Conservation (phyloP, 2,329 filamentous ascomycete species). For the Beauveria medogensis region DNA sequence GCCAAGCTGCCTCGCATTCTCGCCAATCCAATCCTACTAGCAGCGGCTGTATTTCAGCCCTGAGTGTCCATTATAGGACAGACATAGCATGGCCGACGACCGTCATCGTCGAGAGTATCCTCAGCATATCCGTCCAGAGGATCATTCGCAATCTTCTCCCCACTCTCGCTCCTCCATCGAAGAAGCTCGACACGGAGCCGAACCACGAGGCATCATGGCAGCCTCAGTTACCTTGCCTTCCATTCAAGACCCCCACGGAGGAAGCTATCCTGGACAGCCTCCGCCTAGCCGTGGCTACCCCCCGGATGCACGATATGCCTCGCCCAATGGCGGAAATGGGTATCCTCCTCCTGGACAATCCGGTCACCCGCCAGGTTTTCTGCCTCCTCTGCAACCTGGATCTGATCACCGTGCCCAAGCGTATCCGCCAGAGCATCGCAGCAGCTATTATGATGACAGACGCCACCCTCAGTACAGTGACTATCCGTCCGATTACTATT, state of each 20-base stretch:
- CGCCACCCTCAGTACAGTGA: constrained; percentile 27
- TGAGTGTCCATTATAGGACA: constrained; percentile 12
- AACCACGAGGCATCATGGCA: constrained; percentile 31
- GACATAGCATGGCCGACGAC: constrained; percentile 33
- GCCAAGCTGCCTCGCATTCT: background rate
- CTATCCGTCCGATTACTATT: constrained; percentile 28
- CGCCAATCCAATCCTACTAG: constrained; percentile 13
- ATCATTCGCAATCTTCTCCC: constrained; percentile 34
- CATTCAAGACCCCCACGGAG: constrained; percentile 37
- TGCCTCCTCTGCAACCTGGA: constrained; percentile 32
- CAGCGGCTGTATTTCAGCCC: constrained; percentile 17
- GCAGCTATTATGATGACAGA: constrained; percentile 28
- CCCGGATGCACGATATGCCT: constrained; percentile 32
- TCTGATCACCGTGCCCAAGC: constrained; percentile 25
- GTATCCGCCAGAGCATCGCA: constrained; percentile 34
- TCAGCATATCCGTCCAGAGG: constrained; percentile 28
- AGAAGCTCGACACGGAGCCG: constrained; percentile 25
- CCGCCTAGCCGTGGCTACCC: constrained; percentile 26
- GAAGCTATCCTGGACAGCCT: constrained; percentile 25
- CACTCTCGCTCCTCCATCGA: constrained; percentile 31
- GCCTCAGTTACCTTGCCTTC: constrained; percentile 40
- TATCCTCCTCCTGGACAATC: constrained; percentile 32
- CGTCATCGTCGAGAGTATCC: constrained; percentile 29
- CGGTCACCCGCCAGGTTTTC: constrained; percentile 22
- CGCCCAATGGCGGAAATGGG: constrained; percentile 38